Conservation (phyloP, 2,329 filamentous ascomycete genomes). For the Fusarium euwallaceae region DNA sequence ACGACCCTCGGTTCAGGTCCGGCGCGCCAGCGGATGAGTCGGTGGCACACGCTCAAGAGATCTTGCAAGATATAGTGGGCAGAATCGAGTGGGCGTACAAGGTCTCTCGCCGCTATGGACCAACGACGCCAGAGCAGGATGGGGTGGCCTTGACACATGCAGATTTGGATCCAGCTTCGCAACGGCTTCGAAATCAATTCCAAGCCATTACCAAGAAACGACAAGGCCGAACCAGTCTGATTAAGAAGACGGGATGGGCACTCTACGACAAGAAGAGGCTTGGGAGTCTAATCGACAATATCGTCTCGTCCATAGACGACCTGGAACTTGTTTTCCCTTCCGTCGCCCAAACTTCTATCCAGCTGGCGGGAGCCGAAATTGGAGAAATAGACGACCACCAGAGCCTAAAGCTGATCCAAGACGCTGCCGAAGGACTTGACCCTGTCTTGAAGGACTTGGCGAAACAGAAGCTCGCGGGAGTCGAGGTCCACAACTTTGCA, state of each 20-base stretch:
- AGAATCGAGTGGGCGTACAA: not conserved
- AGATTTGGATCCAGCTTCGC: not conserved
- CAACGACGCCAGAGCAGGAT: not conserved
- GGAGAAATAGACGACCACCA: not conserved
- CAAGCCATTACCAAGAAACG: not conserved
- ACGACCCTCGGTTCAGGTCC: conserved; percentile 41
- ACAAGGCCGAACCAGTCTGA: not conserved
- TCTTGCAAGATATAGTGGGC: not conserved
- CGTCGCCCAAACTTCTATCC: not conserved
- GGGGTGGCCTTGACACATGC: not conserved
- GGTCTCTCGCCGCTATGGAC: not conserved
- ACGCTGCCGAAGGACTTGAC: not conserved
- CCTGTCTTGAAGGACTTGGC: not conserved
- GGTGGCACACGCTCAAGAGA: accelerated
- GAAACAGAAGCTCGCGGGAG: not conserved
- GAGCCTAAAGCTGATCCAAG: not conserved
- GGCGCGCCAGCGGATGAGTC: not conserved
- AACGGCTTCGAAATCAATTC: not conserved
- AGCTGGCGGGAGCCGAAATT: not conserved
- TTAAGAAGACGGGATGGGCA: conserved; percentile 19
- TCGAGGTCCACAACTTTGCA: not conserved
- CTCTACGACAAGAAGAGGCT: conserved; percentile 28
- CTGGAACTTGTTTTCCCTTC: not conserved
- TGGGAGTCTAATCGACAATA: conserved; percentile 38
- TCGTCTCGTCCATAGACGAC: conserved; percentile 7